These are phyloP conservation scores for Nowakowskiella sp. DNA, from an alignment of 192 early-diverging fungal genomes.

Conservation along the genomic window DNA sequence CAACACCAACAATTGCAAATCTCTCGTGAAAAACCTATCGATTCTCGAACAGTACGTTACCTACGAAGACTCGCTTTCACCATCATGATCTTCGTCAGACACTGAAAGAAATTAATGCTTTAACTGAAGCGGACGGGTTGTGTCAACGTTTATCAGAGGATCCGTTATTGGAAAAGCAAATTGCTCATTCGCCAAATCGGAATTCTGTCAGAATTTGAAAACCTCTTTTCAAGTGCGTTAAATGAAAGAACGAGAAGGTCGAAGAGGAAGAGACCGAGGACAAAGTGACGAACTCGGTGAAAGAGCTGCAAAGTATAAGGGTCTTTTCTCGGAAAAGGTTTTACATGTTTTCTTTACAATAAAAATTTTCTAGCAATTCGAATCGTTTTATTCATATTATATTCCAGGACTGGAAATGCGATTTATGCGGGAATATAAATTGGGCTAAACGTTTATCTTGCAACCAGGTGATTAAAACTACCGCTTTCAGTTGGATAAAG, in stretches of 20 bases:
- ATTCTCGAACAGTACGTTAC: too few relatives aligned
- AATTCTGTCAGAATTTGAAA: too few relatives aligned
- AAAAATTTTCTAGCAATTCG: background rate
- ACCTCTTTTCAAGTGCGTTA: constrained; percentile 8
- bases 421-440: constrained; percentile 33
- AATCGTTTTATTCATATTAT: constrained; percentile 1
- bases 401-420: constrained; percentile 32
- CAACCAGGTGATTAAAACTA: constrained; percentile 16
- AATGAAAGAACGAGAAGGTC: constrained; percentile 5
- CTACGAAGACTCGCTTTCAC: too few relatives aligned
- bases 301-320: constrained; percentile 24
- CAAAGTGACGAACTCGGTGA: constrained; percentile 4
- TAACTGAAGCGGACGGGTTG: too few relatives aligned
- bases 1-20: too few relatives aligned
- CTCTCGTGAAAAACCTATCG: too few relatives aligned
- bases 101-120: too few relatives aligned
- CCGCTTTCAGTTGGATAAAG: background rate
- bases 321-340: constrained; percentile 27
- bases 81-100: too few relatives aligned
- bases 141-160: too few relatives aligned
- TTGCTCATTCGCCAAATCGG: too few relatives aligned
- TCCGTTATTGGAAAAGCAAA: too few relatives aligned
- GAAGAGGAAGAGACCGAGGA: constrained; percentile 13
- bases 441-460: constrained; percentile 24
- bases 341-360: background rate